phyloP scores from a whole-genome alignment of 2,329 filamentous ascomycete genomes.

The Apiospora saccharicola region DNA sequence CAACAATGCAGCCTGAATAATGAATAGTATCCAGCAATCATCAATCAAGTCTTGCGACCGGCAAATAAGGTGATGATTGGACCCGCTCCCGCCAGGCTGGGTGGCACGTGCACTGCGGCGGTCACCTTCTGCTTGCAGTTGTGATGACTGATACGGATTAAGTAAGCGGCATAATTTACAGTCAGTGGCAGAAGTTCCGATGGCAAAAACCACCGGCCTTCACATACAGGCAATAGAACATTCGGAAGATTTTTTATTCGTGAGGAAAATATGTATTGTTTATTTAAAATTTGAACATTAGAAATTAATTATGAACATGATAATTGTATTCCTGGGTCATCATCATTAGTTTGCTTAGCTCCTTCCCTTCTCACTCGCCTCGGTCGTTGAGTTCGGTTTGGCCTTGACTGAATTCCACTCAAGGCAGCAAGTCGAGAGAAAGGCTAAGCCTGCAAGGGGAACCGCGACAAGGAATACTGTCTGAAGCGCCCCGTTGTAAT shows the following conservation, averaged over 20 bases:
- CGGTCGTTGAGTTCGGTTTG: not conserved
- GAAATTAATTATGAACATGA: conserved; percentile 1
- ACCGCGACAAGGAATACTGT: conserved; percentile 34
- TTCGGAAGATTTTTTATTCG: no score
- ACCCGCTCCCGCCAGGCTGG: not conserved
- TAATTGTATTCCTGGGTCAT: not conserved
- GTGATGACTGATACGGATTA: not conserved
- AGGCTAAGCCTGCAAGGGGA: conserved; percentile 33
- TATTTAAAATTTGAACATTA: conserved; percentile 8
- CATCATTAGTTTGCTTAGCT: not conserved
- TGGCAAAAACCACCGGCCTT: no score
- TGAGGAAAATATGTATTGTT: not conserved
- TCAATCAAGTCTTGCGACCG: not conserved
- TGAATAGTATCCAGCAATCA: conserved; percentile 16
- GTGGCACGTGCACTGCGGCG: not conserved
- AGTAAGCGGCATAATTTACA: not conserved
- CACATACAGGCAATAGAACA: not conserved
- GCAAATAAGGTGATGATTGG: conserved; percentile 8
- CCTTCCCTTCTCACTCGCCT: conserved; percentile 11
- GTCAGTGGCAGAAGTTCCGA: not conserved
- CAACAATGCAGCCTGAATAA: conserved; percentile 22
- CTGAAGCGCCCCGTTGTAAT: conserved; percentile 35
- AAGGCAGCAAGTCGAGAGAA: conserved; percentile 34
- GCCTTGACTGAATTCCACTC: conserved; percentile 38
- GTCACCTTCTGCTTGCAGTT: not conserved